phyloP scores from a whole-genome alignment of 176 grass and related monocot species.

The Carex pumila region DNA sequence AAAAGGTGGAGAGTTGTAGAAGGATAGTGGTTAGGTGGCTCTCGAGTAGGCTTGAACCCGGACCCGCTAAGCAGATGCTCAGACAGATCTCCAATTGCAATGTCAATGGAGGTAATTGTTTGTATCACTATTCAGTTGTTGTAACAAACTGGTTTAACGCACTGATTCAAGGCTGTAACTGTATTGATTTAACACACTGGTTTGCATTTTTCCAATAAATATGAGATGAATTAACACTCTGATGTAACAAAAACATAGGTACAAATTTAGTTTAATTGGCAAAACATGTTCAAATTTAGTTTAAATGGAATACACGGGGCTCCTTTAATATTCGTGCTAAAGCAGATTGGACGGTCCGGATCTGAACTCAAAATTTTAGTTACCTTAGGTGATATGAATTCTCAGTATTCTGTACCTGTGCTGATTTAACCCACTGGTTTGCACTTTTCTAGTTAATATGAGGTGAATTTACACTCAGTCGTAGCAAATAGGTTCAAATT shows the following conservation, averaged over 20 bases:
- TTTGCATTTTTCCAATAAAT: not conserved
- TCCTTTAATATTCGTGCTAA: no score
- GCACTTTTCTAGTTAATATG: not conserved
- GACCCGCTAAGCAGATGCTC: constrained; percentile 58
- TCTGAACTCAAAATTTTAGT: no score
- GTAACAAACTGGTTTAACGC: not conserved
- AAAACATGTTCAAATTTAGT: no score
- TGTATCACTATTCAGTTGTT: not conserved
- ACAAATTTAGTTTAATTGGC: no score
- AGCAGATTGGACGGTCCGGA: no score
- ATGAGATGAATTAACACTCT: no score
- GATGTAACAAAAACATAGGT: no score
- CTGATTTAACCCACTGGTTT: not conserved
- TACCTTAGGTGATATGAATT: no score
- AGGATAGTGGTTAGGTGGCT: constrained; percentile 90
- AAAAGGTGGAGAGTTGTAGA: constrained; percentile 60
- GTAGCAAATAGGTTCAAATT: not conserved
- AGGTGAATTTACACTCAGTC: not conserved
- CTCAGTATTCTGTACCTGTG: not conserved
- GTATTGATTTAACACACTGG: not conserved
- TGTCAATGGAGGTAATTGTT: constrained; percentile 69
- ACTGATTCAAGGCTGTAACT: not conserved
- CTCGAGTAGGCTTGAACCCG: constrained; percentile 63
- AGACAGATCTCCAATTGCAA: constrained; percentile 95
- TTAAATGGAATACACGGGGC: no score